Evolutionary conservation across 1,284 basidiomycete species (phyloP), one percentile per base, ranked within the genome.

Genomic region (Marasmius fiardii): DNA sequence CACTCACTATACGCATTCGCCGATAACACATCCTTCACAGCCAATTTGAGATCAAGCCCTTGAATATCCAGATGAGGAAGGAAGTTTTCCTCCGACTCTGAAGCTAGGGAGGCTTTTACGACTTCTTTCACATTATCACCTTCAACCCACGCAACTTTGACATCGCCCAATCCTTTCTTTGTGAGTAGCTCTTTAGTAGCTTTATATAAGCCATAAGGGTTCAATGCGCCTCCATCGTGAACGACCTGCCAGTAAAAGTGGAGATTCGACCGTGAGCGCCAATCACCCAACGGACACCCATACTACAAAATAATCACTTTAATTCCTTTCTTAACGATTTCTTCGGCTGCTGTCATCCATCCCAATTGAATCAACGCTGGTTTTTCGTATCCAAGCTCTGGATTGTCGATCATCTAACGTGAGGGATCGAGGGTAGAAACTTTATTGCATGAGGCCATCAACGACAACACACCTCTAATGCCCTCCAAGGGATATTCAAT

Each of bases 61-160:
- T 58, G 59, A 33, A 61, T 35, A 26, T 56, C 51, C 18, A 61
- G 51, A n/a, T 58, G 56, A 35, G 54, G 49, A 41, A 20, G 53
- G 12, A 16, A 21, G 24, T 28, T 12, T 18, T 37, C 18, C 12
- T 45, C 28, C 2, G 23, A 5, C 12, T 45, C 28, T 7, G 23
- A 5, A n/a, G n/a, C 43, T 26, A 49, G 18, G 14, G 48, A 39
- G 7, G 50, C 20, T 35, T 53, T 43, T 18, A 58, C 53, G 11
- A 33, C 23, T 41, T 55, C 26, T n/a, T 59, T 51, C 3, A 64
- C 61, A 44, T 64, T 59, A 52, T 64, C 63, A 6, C 63, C 63
- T 34, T 62, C 62, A 16, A 63, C 60, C 60, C 60, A 64, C 3
- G 63, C 61, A 18, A 65, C 60, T 43, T 60, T 58, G 6, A 63